phyloP scores from a whole-genome alignment of 176 grass and related monocot species.

The Raddia guianensis region DNA sequence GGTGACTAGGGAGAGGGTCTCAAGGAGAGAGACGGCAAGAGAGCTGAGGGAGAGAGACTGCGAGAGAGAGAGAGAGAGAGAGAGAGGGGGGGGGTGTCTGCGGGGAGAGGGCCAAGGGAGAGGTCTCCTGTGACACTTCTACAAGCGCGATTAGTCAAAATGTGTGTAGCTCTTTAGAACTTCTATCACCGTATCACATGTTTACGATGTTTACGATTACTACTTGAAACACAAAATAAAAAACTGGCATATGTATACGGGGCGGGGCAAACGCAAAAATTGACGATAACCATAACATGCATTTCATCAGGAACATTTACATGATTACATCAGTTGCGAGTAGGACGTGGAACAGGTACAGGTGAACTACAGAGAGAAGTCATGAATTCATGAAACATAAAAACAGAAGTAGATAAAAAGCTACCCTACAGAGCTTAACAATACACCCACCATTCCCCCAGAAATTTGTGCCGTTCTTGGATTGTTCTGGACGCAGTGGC shows the following conservation, averaged over 20 bases:
- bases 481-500: constrained; percentile 11
- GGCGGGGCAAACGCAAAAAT: not conserved
- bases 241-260: not conserved
- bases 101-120: no score
- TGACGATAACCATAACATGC: not conserved
- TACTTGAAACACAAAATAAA: not conserved
- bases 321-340: constrained; percentile 24
- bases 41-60: no score
- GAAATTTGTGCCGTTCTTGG: constrained; percentile 11
- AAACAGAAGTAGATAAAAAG: not conserved
- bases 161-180: no score
- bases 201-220: not conserved
- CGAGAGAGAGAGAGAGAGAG: no score
- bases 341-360: not conserved
- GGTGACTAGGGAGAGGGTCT: no score
- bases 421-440: constrained; percentile 24
- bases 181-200: not conserved
- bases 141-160: no score
- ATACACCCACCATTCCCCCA: constrained; percentile 27
- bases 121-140: no score
- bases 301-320: constrained; percentile 12
- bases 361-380: not conserved
- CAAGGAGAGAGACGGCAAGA: no score
- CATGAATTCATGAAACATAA: constrained; percentile 24
- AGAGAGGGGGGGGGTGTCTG: no score